phyloP scores from a whole-genome alignment of 129 eudicot species.

The Saposhnikovia divaricata region DNA sequence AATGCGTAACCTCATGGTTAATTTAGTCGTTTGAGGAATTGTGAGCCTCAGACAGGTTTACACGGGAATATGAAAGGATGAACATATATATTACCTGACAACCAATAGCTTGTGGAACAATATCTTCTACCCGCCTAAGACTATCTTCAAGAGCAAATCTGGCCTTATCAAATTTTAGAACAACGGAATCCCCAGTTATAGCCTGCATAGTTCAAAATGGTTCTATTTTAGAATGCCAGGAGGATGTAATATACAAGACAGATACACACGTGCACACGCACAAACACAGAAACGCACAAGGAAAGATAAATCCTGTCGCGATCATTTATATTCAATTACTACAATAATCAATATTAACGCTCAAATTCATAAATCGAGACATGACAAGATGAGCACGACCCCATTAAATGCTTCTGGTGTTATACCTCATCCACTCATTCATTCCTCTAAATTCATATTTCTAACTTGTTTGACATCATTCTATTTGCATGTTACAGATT shows the following conservation, averaged over 20 bases:
- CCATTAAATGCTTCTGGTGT: not conserved
- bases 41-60: not conserved
- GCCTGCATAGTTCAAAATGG: slow-evolving; percentile 45
- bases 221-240: not conserved
- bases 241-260: slow-evolving; percentile 2
- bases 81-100: slow-evolving; percentile 62
- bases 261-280: not conserved
- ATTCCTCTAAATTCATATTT: not conserved
- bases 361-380: not conserved
- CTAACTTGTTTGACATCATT: not conserved
- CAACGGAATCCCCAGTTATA: slow-evolving; percentile 88
- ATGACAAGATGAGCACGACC: not conserved
- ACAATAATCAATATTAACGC: not conserved
- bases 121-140: slow-evolving; percentile 82
- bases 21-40: not conserved
- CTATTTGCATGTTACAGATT: not conserved
- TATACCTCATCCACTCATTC: slow-evolving; percentile 2
- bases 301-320: not conserved
- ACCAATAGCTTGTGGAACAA: slow-evolving; percentile 86
- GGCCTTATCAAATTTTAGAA: slow-evolving; percentile 81
- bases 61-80: not conserved
- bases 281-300: not conserved
- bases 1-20: not conserved
- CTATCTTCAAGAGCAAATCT: slow-evolving; percentile 77
- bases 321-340: not conserved